Base-by-base conservation (phyloP, 225 moss, liverwort and hornwort genomes). In the Ulota crispa region DNA sequence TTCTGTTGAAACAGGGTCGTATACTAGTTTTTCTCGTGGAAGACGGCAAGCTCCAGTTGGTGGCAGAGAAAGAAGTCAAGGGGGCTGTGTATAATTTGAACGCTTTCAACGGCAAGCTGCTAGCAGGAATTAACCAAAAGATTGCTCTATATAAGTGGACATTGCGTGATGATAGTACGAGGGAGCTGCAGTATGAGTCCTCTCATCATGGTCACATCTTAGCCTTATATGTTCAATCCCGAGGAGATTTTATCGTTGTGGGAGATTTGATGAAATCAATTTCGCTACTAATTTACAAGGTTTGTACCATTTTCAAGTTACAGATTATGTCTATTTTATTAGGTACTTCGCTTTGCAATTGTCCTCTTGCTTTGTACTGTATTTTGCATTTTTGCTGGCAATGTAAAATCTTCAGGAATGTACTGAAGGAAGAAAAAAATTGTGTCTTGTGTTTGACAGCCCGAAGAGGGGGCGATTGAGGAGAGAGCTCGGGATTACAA, bases 181-280 rank as follows among this genome's bases (percentile, higher is more conserved):
- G 97, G 76, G 94, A 95, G 80, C 78, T 98, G 81, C 93, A 98
- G 71, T 87, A 91, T 64, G 97, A 98, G 74, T 98, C 94, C 64
- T 95, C 94, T 80, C 94, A 94, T 78, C 97, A 95, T 77, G 97
- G 97, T 77, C 97, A 98, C 70, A 98, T 98, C 72, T 83, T 95
- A 81, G 97, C 97, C 8, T 88, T 98, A 8, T 94, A 90, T 73
- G 95, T 98, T 53, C 97, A 98, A 83, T 95, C 97, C 72, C 91
- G 95, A 77, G 97, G 97, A 47, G 95, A 98, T 70, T 98, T 98
- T 79, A 94, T 98, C 45, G 94, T 98, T 39, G 95, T 95, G 62
- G 97, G 97, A 63, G 97, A 98, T 87, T 81, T 98, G 81, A 98
- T 95, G 97, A 95, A 95, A 76, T 98, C 97, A 47, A 94, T 98